phyloP scores from a whole-genome alignment of 768 basidiomycete genomes.

The Mycena metata region DNA sequence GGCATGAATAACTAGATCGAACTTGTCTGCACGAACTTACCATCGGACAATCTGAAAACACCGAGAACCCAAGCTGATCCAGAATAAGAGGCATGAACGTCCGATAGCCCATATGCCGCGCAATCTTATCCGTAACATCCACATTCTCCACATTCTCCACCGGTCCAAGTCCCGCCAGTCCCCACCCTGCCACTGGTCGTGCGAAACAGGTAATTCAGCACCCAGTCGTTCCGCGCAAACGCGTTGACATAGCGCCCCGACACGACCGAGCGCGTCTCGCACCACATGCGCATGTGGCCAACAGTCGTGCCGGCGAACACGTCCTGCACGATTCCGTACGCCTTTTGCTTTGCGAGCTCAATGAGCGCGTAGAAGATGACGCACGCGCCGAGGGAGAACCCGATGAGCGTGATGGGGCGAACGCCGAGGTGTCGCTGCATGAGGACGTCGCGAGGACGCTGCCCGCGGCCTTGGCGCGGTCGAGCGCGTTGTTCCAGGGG shows the following conservation, averaged over 20 bases:
- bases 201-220: slow-evolving; percentile 96
- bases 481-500: slow-evolving; percentile 98
- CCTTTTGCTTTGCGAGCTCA: slow-evolving; percentile 90
- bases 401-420: slow-evolving; percentile 94
- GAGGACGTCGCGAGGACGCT: slow-evolving; percentile 90
- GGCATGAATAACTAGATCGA: slow-evolving; percentile 9
- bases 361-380: slow-evolving; percentile 98
- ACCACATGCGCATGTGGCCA: slow-evolving; percentile 83
- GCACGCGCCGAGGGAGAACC: slow-evolving; percentile 95
- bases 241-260: slow-evolving; percentile 94
- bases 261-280: slow-evolving; percentile 85
- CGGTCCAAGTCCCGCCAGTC: slow-evolving; percentile 89
- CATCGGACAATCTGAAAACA: slow-evolving; percentile 92
- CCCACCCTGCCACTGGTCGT: slow-evolving; percentile 93
- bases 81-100: slow-evolving; percentile 96
- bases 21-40: slow-evolving; percentile 59
- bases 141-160: slow-evolving; percentile 93
- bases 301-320: slow-evolving; percentile 95
- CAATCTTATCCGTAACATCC: slow-evolving; percentile 93
- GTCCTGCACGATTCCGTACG: slow-evolving; percentile 95
- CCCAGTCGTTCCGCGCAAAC: slow-evolving; percentile 95
- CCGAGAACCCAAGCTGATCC: slow-evolving; percentile 94
- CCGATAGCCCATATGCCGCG: slow-evolving; percentile 96
- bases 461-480: slow-evolving; percentile 93
- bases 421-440: slow-evolving; percentile 93